Evolutionary conservation across 1,284 basidiomycete species (phyloP), one percentile per base, ranked within the genome.

Genomic region (Cryptococcus sp.): DNA sequence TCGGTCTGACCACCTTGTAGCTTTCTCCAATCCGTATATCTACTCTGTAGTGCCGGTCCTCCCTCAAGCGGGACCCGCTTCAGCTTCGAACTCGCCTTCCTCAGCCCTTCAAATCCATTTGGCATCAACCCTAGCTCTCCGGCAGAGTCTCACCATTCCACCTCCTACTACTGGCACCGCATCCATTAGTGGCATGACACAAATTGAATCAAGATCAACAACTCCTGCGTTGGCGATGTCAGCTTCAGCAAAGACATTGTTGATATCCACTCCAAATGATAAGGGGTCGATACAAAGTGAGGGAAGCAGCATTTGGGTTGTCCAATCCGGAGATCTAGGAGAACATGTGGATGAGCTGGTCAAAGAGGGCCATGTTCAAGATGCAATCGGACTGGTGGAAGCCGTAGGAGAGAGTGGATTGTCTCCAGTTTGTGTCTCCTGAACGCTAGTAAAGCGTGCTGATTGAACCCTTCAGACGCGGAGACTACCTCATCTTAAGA

Each of bases 261-360:
- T 90, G 36, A 75, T 89, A 4, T 85, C 87, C 1, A 87, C 86
- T 0, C 89, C 90, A 0, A 82, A 80, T 1, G 90, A 93, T 63
- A 83, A 84, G 56, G 76, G 82, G 2, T 76, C 83, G 0, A 82
- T 84, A 0, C 70, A 82, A 2, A 72, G 78, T 0, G 84, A 88
- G 59, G 90, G 90, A 3, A 87, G 84, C 63, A 83, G 84, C 0
- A 78, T 98, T 52, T 95, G 90, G 88, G 80, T 82, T 47, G 79
- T 95, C 43, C 66, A 73, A 7, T 86, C 91, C 80, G 83, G 82
- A 55, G 78, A 85, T 2, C 89, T 92, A 86, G 81, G 82, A 0
- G 83, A 85, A 31, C 91, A 96, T 67, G 81, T 98, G 7, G 89
- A 96, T 58, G 89, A 93, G 66, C 81, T 97, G 11, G 85, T 94